Percentiles rank a stretch among this genome's conserved stretches.
These are phyloP conservation scores for Colletotrichum tabaci DNA, from an alignment of 2,329 filamentous ascomycete species.

Conservation along the genomic window DNA sequence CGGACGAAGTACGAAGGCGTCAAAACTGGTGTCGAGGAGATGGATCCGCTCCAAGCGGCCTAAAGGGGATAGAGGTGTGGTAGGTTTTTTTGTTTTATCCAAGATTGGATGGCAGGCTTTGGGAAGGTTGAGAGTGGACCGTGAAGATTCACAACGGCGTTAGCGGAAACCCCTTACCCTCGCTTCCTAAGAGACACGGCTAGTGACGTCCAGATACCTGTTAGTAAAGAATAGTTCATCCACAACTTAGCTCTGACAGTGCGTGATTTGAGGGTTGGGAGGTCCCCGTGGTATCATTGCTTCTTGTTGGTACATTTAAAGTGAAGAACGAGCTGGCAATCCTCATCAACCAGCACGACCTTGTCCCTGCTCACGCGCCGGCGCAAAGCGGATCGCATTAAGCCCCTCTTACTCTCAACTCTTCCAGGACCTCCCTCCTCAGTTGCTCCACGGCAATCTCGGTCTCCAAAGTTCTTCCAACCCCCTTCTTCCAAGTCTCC, in stretches of 20 bases:
- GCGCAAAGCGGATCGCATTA: background rate
- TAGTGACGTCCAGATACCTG: conserved; percentile 55
- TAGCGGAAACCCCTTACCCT: conserved; percentile 50
- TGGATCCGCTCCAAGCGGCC: conserved; percentile 73
- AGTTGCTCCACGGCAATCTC: conserved; percentile 86
- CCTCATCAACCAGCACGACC: background rate
- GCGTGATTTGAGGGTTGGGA: background rate
- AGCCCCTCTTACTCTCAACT: conserved; percentile 57
- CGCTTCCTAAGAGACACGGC: conserved; percentile 53
- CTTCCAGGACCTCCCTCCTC: conserved; percentile 76
- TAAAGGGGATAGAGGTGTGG: conserved; percentile 39
- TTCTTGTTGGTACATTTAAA: conserved; percentile 12
- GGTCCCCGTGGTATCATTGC: conserved; percentile 28
- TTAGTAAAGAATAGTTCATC: conserved; percentile 39
- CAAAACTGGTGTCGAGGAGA: conserved; percentile 74
- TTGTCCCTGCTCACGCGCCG: background rate
- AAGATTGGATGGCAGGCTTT: conserved; percentile 35
- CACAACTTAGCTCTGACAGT: background rate
- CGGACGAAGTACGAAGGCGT: conserved; percentile 77
- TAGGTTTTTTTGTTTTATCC: conserved; percentile 26
- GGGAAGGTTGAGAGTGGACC: conserved; percentile 31
- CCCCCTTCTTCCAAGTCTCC: conserved; percentile 83
- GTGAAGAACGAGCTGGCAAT: background rate
- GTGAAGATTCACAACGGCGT: conserved; percentile 41
- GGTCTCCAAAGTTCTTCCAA: conserved; percentile 86